Percentiles rank a stretch among this genome's conserved stretches.
Conservation (phyloP, 331 rosid genomes). For the Pyrus hybrid region DNA sequence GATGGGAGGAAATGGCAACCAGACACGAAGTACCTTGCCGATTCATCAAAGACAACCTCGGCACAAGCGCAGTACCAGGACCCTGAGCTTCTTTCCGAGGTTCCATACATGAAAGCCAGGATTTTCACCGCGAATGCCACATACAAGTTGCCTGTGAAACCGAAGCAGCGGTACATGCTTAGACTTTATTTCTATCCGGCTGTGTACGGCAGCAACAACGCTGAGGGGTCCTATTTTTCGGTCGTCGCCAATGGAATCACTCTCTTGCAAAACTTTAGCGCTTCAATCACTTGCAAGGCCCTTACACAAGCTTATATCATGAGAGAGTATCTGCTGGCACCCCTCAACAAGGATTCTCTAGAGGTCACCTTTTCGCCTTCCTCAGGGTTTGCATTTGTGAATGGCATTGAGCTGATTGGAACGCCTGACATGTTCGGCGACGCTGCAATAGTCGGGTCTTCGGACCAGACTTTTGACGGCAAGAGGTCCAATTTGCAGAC, state of each 20-base stretch:
- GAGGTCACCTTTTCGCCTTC: constrained; percentile 51
- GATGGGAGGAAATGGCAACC: constrained; percentile 65
- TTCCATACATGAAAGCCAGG: constrained; percentile 81
- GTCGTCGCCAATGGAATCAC: constrained; percentile 48
- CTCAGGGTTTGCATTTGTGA: constrained; percentile 56
- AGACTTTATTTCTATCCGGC: constrained; percentile 89
- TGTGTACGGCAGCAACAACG: constrained; percentile 30
- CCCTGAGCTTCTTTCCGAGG: constrained; percentile 53
- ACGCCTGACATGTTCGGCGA: constrained; percentile 46
- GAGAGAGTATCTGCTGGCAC: constrained; percentile 61
- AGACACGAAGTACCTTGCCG: constrained; percentile 39
- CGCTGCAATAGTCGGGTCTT: constrained; percentile 24
- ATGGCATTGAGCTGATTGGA: constrained; percentile 60
- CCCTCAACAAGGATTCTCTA: constrained; percentile 29
- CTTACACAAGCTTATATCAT: constrained; percentile 68
- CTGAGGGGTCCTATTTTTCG: constrained; percentile 47
- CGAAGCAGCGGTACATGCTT: constrained; percentile 54
- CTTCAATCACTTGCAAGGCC: constrained; percentile 50
- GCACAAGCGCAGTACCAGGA: constrained; percentile 60
- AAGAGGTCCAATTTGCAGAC: constrained; percentile 44
- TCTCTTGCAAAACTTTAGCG: constrained; percentile 69
- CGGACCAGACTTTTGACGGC: constrained; percentile 27
- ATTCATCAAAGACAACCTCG: constrained; percentile 17
- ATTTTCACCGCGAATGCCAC: constrained; percentile 47
- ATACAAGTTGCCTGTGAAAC: constrained; percentile 46